Percentiles rank a stretch among this genome's conserved stretches.
Evolutionary conservation across 2,329 filamentous ascomycete species (phyloP).

Genomic region (Xenoacremonium recifei): DNA sequence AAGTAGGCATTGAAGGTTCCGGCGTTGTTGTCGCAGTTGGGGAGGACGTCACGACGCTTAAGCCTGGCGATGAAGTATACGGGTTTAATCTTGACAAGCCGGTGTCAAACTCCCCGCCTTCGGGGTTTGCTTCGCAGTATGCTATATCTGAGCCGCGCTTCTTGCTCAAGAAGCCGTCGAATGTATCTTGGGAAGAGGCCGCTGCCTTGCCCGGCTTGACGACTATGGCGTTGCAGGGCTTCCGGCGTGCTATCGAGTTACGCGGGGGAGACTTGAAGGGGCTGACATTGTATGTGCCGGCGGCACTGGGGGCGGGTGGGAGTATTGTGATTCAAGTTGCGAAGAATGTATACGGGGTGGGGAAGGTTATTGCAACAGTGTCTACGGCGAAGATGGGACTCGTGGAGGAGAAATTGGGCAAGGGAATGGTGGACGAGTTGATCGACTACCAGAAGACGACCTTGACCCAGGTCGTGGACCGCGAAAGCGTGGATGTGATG

Average conservation of each 20-base stretch:
- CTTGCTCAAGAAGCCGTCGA: conserved; percentile 31
- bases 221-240: conserved; percentile 43
- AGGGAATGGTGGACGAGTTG: conserved; percentile 46
- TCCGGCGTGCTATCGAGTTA: conserved; percentile 38
- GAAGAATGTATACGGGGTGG: conserved; percentile 47
- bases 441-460: conserved; percentile 49
- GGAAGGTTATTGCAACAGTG: conserved; percentile 48
- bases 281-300: conserved; percentile 52
- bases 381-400: conserved; percentile 50
- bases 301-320: conserved; percentile 48
- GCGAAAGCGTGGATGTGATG: conserved; percentile 47
- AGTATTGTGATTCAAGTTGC: conserved; percentile 47
- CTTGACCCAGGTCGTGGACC: conserved; percentile 35
- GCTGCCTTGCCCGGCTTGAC: conserved; percentile 35
- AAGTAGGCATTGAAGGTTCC: conserved; percentile 30
- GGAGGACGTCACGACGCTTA: conserved; percentile 22
- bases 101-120: conserved; percentile 21
- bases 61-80: conserved; percentile 38
- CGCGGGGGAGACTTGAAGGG: conserved; percentile 41
- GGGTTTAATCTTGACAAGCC: conserved; percentile 38
- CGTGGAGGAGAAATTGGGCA: conserved; percentile 38
- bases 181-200: conserved; percentile 34
- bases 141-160: conserved; percentile 33
- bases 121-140: conserved; percentile 42
- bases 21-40: conserved; percentile 34